phyloP scores from a whole-genome alignment of 2,329 filamentous ascomycete genomes.

The Hysterium pulicare region DNA sequence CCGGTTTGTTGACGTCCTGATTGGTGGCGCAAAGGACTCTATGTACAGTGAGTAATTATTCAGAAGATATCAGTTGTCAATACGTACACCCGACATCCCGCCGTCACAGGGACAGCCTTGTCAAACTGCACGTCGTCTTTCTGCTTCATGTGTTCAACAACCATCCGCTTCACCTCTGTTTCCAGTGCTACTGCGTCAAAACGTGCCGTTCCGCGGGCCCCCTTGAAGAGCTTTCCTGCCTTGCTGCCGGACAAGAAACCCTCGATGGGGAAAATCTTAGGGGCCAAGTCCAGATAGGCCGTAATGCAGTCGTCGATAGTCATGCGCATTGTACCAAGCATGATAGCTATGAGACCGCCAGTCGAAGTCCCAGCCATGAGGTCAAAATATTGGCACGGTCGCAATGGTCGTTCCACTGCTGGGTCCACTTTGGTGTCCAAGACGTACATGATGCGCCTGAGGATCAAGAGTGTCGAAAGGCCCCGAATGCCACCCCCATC shows the following conservation, averaged over 20 bases:
- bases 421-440: slow-evolving; percentile 1
- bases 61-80: too few species aligned
- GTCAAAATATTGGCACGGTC: slow-evolving; percentile 26
- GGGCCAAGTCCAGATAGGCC: background rate
- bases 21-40: background rate
- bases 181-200: background rate
- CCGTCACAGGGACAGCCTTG: too few species aligned
- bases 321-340: slow-evolving; percentile 27
- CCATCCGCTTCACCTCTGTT: background rate
- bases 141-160: too few species aligned
- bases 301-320: slow-evolving; percentile 19
- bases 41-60: too few species aligned
- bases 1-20: background rate
- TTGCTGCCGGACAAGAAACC: background rate
- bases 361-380: slow-evolving; percentile 32
- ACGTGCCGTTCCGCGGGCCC: background rate
- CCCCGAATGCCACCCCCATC: slow-evolving; percentile 17
- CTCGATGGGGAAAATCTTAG: slow-evolving; percentile 1
- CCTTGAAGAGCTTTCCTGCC: background rate
- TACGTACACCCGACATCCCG: too few species aligned
- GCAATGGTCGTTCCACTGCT: slow-evolving; percentile 11
- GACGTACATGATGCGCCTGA: slow-evolving; percentile 20
- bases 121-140: too few species aligned
- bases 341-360: slow-evolving; percentile 29
- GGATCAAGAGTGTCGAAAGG: slow-evolving; percentile 22